A percentile compares a stretch with the other conserved stretches of the same genome.
phyloP scores from a whole-genome alignment of 1,139 yeast species.

The Suhomyces panamericanus region DNA sequence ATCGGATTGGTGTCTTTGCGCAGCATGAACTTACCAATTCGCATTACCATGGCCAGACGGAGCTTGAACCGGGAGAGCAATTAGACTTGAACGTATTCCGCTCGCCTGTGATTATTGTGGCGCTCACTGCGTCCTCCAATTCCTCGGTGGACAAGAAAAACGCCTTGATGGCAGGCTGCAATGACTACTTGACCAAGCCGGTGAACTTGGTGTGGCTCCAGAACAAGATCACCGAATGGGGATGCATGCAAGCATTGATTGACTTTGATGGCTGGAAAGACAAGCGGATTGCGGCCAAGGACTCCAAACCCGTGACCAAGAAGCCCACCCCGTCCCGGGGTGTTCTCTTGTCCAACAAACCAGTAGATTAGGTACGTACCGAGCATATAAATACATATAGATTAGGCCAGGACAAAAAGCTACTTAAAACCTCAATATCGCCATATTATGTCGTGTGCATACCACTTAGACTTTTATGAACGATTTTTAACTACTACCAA shows the following conservation, averaged over 20 bases:
- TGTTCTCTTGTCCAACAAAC: conserved; percentile 5
- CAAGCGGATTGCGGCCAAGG: conserved; percentile 17
- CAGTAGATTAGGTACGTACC: neutral
- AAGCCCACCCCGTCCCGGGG: conserved; percentile 1
- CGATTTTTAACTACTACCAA: neutral
- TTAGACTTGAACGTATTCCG: conserved; percentile 64
- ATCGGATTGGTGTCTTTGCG: conserved; percentile 80
- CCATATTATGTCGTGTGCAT: neutral
- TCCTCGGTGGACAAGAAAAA: conserved; percentile 84
- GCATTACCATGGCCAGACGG: conserved; percentile 20
- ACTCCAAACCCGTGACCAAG: conserved; percentile 1
- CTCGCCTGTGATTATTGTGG: conserved; percentile 94
- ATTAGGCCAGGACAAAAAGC: too few species aligned
- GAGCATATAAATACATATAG: neutral
- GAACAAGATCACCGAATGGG: conserved; percentile 95
- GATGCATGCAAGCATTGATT: conserved; percentile 94
- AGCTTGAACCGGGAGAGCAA: conserved; percentile 43
- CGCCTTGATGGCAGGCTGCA: conserved; percentile 95
- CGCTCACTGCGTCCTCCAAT: conserved; percentile 84
- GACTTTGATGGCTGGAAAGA: conserved; percentile 92
- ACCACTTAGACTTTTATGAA: conserved; percentile 4
- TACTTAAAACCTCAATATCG: too few species aligned
- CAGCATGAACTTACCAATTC: conserved; percentile 36
- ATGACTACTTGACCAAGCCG: conserved; percentile 95
- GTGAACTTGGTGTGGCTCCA: conserved; percentile 93